Evolutionary conservation across 2,329 filamentous ascomycete genomes (phyloP).

Genomic region (Piedraia hortae): DNA sequence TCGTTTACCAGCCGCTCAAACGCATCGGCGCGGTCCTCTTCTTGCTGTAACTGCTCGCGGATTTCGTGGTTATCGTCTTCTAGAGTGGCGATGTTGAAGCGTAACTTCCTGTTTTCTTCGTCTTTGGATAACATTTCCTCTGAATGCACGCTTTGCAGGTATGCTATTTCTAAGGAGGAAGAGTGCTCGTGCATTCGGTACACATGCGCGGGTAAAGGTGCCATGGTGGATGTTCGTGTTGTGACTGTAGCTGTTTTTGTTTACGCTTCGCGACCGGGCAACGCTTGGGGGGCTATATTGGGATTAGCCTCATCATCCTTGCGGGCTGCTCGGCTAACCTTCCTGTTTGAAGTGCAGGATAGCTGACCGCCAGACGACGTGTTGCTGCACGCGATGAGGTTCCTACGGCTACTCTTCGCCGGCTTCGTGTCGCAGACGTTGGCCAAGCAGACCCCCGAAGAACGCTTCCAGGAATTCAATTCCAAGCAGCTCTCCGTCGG

Average conservation of each 20-base stretch:
- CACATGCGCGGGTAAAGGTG: slow-evolving; percentile 4
- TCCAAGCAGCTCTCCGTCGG: slow-evolving; percentile 32
- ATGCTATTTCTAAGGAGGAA: slow-evolving; percentile 36
- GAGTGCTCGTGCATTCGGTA: slow-evolving; percentile 18
- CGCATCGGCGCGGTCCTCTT: slow-evolving; percentile 30
- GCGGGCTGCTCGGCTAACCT: no score
- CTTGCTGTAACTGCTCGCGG: slow-evolving; percentile 31
- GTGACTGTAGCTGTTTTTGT: no score
- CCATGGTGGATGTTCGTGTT: no score
- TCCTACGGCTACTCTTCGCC: slow-evolving; percentile 34
- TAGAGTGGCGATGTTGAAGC: slow-evolving; percentile 41
- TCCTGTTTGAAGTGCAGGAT: no score
- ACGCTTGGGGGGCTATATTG: no score
- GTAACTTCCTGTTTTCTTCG: slow-evolving; percentile 43
- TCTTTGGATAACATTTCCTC: slow-evolving; percentile 43
- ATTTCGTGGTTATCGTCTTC: slow-evolving; percentile 46
- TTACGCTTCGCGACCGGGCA: no score
- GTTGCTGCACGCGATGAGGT: slow-evolving; percentile 31
- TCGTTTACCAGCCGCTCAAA: slow-evolving; percentile 24
- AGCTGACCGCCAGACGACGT: background rate
- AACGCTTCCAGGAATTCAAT: slow-evolving; percentile 46
- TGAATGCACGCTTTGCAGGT: slow-evolving; percentile 35
- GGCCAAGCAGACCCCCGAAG: slow-evolving; percentile 27
- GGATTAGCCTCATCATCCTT: no score
- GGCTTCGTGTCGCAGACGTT: slow-evolving; percentile 28